A percentile compares a stretch with the other conserved stretches of the same genome.
phyloP scores from a whole-genome alignment of 192 early-diverging fungal genomes.

The Diversispora epigaea region DNA sequence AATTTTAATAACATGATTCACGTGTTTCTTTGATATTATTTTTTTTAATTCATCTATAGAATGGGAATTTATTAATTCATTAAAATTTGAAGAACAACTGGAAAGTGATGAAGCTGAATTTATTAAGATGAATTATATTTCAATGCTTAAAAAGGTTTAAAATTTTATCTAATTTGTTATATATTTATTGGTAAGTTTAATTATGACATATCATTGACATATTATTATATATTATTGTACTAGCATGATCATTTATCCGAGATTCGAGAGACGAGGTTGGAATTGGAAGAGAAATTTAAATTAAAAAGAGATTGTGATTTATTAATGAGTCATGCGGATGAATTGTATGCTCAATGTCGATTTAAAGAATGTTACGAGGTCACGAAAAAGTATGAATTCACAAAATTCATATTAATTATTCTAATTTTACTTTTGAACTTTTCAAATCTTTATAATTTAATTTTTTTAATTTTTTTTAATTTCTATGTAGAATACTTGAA shows the following conservation, averaged over 20 bases:
- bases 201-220: not conserved
- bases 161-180: not conserved
- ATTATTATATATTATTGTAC: not conserved
- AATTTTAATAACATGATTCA: not conserved
- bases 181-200: conserved; percentile 6
- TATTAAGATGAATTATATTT: conserved; percentile 58
- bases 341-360: conserved; percentile 47
- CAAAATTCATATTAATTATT: not conserved
- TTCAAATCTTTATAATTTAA: conserved; percentile 4
- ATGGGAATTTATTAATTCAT: conserved; percentile 51
- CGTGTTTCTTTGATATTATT: not conserved
- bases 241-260: conserved; percentile 53
- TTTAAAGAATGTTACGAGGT: conserved; percentile 50
- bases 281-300: conserved; percentile 43
- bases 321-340: conserved; percentile 56
- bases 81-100: conserved; percentile 54
- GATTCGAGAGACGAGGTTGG: conserved; percentile 40
- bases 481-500: conserved; percentile 53
- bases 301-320: conserved; percentile 52
- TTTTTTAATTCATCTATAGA: conserved; percentile 41
- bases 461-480: not conserved
- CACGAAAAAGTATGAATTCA: conserved; percentile 45
- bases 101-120: conserved; percentile 50
- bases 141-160: conserved; percentile 62
- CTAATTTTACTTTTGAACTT: not conserved